Conservation (phyloP, 768 basidiomycete species). For the Kwoniella sp. region DNA sequence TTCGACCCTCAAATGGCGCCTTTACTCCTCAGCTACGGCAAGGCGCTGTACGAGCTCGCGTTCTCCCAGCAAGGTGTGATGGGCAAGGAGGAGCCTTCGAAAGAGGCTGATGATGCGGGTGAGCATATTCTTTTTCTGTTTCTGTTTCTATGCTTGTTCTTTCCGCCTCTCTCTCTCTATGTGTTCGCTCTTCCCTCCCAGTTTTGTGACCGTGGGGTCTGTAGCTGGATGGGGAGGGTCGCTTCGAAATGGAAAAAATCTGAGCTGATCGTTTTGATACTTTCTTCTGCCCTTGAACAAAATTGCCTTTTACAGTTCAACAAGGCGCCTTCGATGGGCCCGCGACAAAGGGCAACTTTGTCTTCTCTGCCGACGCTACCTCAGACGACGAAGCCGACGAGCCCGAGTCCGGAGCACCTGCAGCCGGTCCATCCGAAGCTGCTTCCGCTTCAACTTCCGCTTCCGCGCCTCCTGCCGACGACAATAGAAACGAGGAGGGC, state of each 20-base stretch:
- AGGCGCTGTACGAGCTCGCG: constrained; percentile 89
- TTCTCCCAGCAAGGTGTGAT: constrained; percentile 83
- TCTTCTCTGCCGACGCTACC: constrained; percentile 30
- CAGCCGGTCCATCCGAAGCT: constrained; percentile 2
- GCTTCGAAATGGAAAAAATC: no score
- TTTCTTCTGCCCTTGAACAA: no score
- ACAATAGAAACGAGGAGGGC: constrained; percentile 59
- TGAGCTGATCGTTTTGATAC: no score
- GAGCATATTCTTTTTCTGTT: constrained; percentile 3
- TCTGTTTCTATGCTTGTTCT: no score
- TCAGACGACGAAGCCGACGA: constrained; percentile 32
- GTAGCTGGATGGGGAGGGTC: no score
- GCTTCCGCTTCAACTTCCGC: constrained; percentile 56
- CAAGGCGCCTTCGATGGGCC: constrained; percentile 24
- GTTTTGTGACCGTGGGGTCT: no score
- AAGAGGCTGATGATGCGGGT: constrained; percentile 48
- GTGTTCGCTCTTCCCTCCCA: no score
- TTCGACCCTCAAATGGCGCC: constrained; percentile 82
- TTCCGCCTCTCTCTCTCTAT: no score
- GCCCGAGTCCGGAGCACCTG: constrained; percentile 13
- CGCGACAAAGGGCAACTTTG: constrained; percentile 15
- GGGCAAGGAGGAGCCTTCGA: constrained; percentile 75
- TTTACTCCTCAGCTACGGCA: constrained; percentile 86
- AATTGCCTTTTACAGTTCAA: constrained; percentile 9
- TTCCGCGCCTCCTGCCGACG: neutral